A percentile compares a stretch with the other conserved stretches of the same genome.
Evolutionary conservation across 495 filamentous ascomycete genomes (phyloP).

Genomic region (Penicillium paxilli): DNA sequence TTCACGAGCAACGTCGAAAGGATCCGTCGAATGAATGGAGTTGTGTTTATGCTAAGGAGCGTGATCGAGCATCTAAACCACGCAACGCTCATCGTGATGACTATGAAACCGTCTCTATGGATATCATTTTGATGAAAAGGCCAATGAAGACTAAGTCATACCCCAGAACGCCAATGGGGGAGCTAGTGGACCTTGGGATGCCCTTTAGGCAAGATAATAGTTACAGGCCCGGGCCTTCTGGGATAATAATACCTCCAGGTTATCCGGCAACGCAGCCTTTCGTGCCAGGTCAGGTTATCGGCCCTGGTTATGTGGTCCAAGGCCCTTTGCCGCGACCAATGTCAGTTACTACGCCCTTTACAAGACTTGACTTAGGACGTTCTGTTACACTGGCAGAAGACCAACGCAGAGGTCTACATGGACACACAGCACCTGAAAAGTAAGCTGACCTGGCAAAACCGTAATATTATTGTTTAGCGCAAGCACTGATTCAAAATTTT

Average conservation of each 20-base stretch:
- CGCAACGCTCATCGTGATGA: constrained; percentile 29
- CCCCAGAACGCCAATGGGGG: constrained; percentile 15
- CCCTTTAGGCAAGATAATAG: neutral
- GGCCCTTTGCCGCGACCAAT: constrained; percentile 8
- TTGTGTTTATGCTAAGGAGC: constrained; percentile 38
- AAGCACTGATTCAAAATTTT: neutral
- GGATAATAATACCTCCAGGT: neutral
- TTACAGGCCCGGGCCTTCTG: no score
- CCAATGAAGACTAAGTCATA: constrained; percentile 14
- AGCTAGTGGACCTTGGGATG: constrained; percentile 16
- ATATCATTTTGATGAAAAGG: constrained; percentile 38
- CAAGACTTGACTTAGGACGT: constrained; percentile 5
- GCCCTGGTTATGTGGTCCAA: constrained; percentile 3
- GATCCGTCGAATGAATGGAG: constrained; percentile 34
- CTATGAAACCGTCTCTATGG: constrained; percentile 36
- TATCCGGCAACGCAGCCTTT: neutral
- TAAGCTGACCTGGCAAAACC: no score
- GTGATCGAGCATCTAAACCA: constrained; percentile 22
- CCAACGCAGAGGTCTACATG: neutral
- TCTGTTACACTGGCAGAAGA: neutral
- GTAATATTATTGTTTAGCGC: neutral
- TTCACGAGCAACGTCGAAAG: constrained; percentile 27
- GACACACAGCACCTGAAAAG: constrained; percentile 1
- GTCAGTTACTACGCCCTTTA: constrained; percentile 5
- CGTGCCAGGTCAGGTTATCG: neutral